phyloP scores from a whole-genome alignment of 148 eudicot species.

The Camellia granthamiana region DNA sequence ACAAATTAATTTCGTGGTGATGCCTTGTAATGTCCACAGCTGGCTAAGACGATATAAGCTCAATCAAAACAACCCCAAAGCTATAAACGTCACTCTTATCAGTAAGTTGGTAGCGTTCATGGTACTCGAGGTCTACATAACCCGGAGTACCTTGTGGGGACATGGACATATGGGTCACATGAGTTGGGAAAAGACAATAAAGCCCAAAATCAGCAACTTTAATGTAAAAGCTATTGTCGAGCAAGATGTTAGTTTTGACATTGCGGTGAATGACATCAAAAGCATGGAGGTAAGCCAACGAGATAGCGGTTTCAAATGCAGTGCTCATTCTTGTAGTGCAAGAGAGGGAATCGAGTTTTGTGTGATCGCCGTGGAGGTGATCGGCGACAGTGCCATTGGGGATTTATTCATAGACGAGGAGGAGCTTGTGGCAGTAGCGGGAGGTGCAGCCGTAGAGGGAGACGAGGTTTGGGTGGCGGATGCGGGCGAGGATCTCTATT shows the following conservation, averaged over 20 bases:
- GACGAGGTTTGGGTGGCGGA: too few species aligned
- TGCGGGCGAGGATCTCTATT: too few species aligned
- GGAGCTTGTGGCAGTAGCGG: conserved; percentile 41
- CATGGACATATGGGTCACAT: conserved; percentile 43
- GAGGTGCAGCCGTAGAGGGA: conserved; percentile 76
- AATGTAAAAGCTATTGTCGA: conserved; percentile 35
- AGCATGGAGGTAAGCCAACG: conserved; percentile 53
- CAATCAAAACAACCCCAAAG: too few species aligned
- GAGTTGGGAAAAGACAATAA: conserved; percentile 33
- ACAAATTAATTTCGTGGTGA: not conserved
- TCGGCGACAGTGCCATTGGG: conserved; percentile 78
- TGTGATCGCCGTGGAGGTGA: conserved; percentile 55
- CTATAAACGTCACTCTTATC: too few species aligned
- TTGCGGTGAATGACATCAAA: conserved; percentile 64
- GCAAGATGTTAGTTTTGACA: conserved; percentile 58
- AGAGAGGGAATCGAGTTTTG: conserved; percentile 27
- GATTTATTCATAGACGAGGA: conserved; percentile 73
- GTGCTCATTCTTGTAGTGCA: conserved; percentile 56
- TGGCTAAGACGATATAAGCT: too few species aligned
- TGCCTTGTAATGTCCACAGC: too few species aligned
- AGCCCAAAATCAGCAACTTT: conserved; percentile 45
- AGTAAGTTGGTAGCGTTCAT: too few species aligned
- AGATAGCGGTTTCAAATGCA: conserved; percentile 54
- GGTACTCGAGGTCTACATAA: conserved; percentile 10
- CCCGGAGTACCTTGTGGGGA: conserved; percentile 44